Conservation (phyloP, 164 flowering plant species). For the Nymphaea thermarum region DNA sequence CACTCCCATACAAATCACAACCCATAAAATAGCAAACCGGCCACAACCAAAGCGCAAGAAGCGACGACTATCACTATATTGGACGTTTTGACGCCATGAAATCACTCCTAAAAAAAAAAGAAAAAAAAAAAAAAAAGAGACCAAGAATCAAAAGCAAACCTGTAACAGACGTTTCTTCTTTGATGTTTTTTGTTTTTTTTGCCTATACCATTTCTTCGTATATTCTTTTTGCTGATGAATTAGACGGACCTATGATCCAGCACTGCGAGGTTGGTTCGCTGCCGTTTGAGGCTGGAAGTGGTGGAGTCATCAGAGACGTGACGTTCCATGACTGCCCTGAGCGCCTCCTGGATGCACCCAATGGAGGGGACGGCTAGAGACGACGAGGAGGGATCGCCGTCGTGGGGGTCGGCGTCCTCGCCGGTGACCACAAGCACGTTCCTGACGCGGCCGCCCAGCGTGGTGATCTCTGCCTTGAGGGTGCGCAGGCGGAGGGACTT, state of each 20-base stretch:
- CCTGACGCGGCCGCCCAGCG: slow-evolving; percentile 80
- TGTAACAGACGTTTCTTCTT: too few relatives aligned
- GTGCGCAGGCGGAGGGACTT: slow-evolving; percentile 66
- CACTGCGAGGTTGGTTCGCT: slow-evolving; percentile 46
- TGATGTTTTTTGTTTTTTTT: too few relatives aligned
- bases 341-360: slow-evolving; percentile 57
- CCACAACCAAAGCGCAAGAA: not conserved
- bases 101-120: not conserved
- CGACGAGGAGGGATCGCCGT: slow-evolving; percentile 7
- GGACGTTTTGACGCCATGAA: not conserved
- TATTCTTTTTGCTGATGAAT: not conserved
- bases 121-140: not conserved
- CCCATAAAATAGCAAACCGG: not conserved
- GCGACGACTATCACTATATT: not conserved
- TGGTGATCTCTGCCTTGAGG: slow-evolving; percentile 84
- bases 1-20: too few relatives aligned
- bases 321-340: slow-evolving; percentile 72
- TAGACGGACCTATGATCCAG: slow-evolving; percentile 43
- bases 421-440: slow-evolving; percentile 64
- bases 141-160: not conserved
- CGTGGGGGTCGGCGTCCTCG: slow-evolving; percentile 26
- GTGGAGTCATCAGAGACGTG: slow-evolving; percentile 42
- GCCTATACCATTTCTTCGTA: not conserved
- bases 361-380: slow-evolving; percentile 12
- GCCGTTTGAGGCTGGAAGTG: slow-evolving; percentile 61